Evolutionary conservation across 169 alveolate genomes (phyloP).

Genomic region (Eimeria necatrix): DNA sequence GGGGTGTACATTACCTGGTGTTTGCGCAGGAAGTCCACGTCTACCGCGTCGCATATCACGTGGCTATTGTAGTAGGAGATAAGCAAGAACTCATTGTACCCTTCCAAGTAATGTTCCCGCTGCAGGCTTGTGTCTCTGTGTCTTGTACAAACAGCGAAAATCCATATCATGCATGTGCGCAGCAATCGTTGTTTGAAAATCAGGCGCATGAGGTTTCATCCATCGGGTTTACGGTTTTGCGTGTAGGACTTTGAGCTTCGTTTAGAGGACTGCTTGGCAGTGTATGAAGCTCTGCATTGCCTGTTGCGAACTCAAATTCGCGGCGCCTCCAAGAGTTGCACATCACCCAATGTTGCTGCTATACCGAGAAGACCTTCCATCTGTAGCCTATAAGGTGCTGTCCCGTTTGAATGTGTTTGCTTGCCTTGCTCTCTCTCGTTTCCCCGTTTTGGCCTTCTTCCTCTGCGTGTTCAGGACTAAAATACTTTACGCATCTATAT

Average conservation of each 20-base stretch:
- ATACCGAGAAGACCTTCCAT: not conserved
- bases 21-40: not conserved
- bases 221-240: not conserved
- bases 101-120: not conserved
- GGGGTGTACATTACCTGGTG: no score
- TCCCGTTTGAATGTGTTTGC: no score
- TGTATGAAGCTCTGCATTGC: conserved; percentile 26
- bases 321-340: not conserved
- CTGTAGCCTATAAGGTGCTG: no score
- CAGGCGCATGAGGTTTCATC: no score
- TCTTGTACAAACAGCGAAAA: no score
- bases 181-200: no score
- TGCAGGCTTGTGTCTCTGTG: no score
- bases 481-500: no score
- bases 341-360: not conserved
- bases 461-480: no score
- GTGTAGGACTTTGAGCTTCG: conserved; percentile 8
- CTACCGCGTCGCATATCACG: conserved; percentile 24
- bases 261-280: conserved; percentile 33
- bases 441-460: no score
- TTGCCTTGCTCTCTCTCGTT: no score
- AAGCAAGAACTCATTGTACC: conserved; percentile 14
- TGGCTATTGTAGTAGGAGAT: not conserved
- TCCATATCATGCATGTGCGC: no score
- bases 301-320: not conserved